Evolutionary conservation across 306 rosid species (phyloP).

Genomic region (Begonia peltatifolia): DNA sequence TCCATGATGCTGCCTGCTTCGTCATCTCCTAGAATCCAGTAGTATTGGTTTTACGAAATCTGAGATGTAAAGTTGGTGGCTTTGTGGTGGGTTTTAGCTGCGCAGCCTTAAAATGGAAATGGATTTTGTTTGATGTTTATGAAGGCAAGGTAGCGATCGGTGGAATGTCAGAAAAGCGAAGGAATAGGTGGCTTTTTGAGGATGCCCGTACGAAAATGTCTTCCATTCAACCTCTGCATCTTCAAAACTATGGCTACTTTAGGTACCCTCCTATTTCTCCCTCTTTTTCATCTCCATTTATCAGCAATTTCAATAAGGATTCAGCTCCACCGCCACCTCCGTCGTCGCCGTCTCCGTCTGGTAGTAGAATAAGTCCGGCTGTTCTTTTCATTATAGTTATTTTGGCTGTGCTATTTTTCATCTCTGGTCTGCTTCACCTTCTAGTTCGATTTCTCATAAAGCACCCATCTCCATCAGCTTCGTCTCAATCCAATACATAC

Average conservation of each 20-base stretch:
- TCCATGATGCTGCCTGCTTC: no score
- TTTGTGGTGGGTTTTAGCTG: constrained; percentile 7
- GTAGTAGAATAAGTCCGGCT: constrained; percentile 83
- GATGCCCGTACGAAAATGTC: constrained; percentile 68
- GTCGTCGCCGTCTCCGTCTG: constrained; percentile 33
- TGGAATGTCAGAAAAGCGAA: constrained; percentile 24
- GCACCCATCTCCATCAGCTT: constrained; percentile 56
- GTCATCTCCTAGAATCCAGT: constrained; percentile 13
- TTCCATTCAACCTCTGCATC: constrained; percentile 46
- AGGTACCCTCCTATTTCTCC: constrained; percentile 33
- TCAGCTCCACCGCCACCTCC: constrained; percentile 12
- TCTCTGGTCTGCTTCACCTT: constrained; percentile 88
- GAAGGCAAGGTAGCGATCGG: no score
- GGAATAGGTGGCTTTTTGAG: constrained; percentile 29
- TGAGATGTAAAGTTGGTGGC: neutral
- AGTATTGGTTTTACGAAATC: constrained; percentile 28
- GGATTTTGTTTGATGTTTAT: constrained; percentile 19
- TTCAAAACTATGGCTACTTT: constrained; percentile 57
- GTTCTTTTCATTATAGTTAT: constrained; percentile 87
- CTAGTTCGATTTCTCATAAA: constrained; percentile 87
- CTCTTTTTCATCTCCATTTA: constrained; percentile 22
- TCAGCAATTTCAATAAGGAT: constrained; percentile 28
- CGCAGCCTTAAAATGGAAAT: constrained; percentile 6
- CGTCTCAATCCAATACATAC: constrained; percentile 43
- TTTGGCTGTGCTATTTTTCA: constrained; percentile 80